A percentile compares a stretch with the other conserved stretches of the same genome.
Evolutionary conservation across 495 filamentous ascomycete species (phyloP).

Genomic region (Aspergillus hancockii): DNA sequence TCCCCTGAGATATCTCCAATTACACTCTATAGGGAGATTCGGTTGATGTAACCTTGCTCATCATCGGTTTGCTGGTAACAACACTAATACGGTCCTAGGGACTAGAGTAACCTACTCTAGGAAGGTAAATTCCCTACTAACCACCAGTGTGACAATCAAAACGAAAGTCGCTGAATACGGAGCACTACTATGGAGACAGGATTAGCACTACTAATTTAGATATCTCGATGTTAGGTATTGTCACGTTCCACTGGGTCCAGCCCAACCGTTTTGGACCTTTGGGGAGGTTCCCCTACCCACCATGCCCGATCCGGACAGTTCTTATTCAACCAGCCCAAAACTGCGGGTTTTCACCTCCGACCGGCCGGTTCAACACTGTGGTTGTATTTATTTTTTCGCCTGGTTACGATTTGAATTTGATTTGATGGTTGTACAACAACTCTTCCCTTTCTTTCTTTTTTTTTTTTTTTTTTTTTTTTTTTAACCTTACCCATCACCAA

Average conservation of each 20-base stretch:
- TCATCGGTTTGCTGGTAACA: not conserved
- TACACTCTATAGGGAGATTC: not conserved
- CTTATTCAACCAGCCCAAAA: constrained; percentile 34
- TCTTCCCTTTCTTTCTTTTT: constrained; percentile 22
- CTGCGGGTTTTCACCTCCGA: constrained; percentile 21
- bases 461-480: constrained; percentile 29
- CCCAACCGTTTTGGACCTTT: constrained; percentile 41
- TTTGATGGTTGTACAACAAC: too few relatives aligned
- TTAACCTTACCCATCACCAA: constrained; percentile 18
- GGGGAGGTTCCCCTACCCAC: constrained; percentile 28
- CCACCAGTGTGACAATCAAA: not conserved
- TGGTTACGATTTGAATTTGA: constrained; percentile 17
- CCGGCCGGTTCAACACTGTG: constrained; percentile 23
- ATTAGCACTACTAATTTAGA: not conserved
- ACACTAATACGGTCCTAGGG: not conserved
- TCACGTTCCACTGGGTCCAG: constrained; percentile 25
- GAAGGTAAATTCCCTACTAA: not conserved
- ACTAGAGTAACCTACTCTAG: not conserved
- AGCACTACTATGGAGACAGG: too few relatives aligned
- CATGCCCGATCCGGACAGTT: constrained; percentile 29
- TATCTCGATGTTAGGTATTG: constrained; percentile 16
- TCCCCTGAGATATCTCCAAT: not conserved
- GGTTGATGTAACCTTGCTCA: not conserved
- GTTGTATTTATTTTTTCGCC: not conserved
- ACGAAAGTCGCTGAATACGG: too few relatives aligned